Evolutionary conservation across 306 rosid genomes (phyloP), one percentile per base, ranked within the genome.

Genomic region (Rubus idaeus): DNA sequence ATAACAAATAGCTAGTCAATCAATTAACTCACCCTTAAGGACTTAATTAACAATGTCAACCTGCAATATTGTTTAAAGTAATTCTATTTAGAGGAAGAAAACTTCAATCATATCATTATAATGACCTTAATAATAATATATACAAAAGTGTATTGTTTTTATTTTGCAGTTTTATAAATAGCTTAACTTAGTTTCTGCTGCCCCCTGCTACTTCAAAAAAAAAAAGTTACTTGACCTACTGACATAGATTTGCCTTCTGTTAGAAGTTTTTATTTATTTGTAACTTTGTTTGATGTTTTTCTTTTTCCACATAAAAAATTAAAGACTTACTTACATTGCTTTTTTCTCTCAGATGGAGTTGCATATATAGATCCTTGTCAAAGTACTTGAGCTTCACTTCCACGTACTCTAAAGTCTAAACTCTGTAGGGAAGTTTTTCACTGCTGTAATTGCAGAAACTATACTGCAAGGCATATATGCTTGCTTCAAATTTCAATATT

Each of bases 381-480:
- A 74, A 37, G 30, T 1, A 67, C 53, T 56, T 67, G 63, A 70
- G 49, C 71, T 65, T 64, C 26, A 66, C 78, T 73, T 74, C 69
- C 55, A 44, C 51, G 11, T 2, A 10, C 52, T 11, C 52, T 10
- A 4, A 11, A 55, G 2, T 45, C 58, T 46, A 23, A 35, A 63
- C 61, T 21, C 26, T 14, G 3, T n/a, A 21, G 46, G 16, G 62
- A 72, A 52, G 56, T 52, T 20, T 30, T 63, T 49, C 63, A 18
- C 21, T 63, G 30, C 37, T 30, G 17, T 50, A 30, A 63, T 41
- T 37, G 12, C 5, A 78, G 10, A 58, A 60, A 18, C 50, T 30
- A 12, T 61, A 11, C 67, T 61, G 42, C 67, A 61, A 26, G 40
- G 68, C n/a, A 26, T 8, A 56, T 60, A 5, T 60, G 39, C 18